These are phyloP conservation scores for Solanum bulbocastanum DNA, from an alignment of 257 asterid species.

Conservation along the genomic window DNA sequence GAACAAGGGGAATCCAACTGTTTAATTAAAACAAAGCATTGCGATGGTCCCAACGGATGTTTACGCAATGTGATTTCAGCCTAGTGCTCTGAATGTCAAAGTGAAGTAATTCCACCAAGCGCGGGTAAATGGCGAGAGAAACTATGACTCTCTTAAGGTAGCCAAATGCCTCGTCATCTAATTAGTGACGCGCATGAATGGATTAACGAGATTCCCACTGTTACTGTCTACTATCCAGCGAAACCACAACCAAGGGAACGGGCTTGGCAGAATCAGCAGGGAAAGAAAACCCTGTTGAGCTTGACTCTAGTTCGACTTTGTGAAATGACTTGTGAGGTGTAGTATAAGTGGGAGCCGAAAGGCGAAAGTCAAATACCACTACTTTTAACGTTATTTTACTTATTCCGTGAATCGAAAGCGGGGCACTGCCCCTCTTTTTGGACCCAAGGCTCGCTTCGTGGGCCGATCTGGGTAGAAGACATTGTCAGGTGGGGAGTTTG, in stretches of 20 bases:
- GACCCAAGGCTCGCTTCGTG: too few species aligned
- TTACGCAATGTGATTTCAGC: slow-evolving; percentile 53
- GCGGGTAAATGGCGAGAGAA: slow-evolving; percentile 28
- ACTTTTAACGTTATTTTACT: too few species aligned
- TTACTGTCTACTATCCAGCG: too few species aligned
- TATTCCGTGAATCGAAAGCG: too few species aligned
- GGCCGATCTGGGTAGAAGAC: too few species aligned
- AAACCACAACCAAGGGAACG: too few species aligned
- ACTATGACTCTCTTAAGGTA: slow-evolving; percentile 45
- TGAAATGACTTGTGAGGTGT: slow-evolving; percentile 27
- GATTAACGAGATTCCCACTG: slow-evolving; percentile 11
- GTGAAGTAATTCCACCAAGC: neutral
- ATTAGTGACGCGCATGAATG: slow-evolving; percentile 27
- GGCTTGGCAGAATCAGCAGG: neutral
- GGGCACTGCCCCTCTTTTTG: too few species aligned
- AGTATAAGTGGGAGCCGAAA: neutral
- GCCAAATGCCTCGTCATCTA: slow-evolving; percentile 49
- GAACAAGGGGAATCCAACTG: slow-evolving; percentile 41
- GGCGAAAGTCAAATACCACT: neutral
- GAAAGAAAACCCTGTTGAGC: slow-evolving; percentile 58
- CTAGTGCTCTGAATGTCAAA: slow-evolving; percentile 20
- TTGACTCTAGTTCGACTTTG: slow-evolving; percentile 55
- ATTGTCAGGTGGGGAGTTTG: too few species aligned
- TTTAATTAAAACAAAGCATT: slow-evolving; percentile 60
- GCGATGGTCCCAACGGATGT: slow-evolving; percentile 55